phyloP scores from a whole-genome alignment of 805 yeast species.

The Ogataea zsoltii region DNA sequence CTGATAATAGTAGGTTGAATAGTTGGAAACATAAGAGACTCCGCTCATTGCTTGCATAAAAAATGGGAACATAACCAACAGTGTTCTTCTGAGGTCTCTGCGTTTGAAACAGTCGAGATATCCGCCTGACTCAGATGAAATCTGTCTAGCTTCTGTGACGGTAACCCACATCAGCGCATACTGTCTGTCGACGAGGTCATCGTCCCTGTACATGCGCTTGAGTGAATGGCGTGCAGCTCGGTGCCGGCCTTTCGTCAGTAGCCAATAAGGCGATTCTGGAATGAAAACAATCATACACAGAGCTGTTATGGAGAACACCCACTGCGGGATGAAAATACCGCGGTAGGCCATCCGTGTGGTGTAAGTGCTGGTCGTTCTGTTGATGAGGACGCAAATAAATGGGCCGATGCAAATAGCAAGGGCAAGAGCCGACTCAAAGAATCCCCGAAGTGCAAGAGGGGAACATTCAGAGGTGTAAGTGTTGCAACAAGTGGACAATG shows the following conservation, averaged over 20 bases:
- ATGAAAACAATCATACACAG: constrained; percentile 6
- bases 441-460: constrained; percentile 51
- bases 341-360: constrained; percentile 22
- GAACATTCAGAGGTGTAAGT: constrained; percentile 49
- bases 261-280: constrained; percentile 27
- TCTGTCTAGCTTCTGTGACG: constrained; percentile 28
- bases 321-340: constrained; percentile 22
- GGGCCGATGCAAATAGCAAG: constrained; percentile 35
- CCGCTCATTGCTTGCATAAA: constrained; percentile 48
- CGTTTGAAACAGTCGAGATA: constrained; percentile 47
- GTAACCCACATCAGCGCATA: constrained; percentile 36
- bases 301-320: constrained; percentile 17
- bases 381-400: constrained; percentile 12
- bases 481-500: constrained; percentile 39
- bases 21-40: constrained; percentile 45
- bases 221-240: constrained; percentile 42
- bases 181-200: constrained; percentile 35
- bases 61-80: constrained; percentile 39
- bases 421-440: constrained; percentile 40
- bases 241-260: constrained; percentile 38
- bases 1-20: constrained; percentile 48
- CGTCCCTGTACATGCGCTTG: constrained; percentile 27
- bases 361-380: constrained; percentile 11
- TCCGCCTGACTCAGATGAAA: constrained; percentile 26
- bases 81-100: constrained; percentile 47